A percentile compares a stretch with the other conserved stretches of the same genome.
Evolutionary conservation across 257 asterid species (phyloP).

Genomic region (Solanum sejunctum): DNA sequence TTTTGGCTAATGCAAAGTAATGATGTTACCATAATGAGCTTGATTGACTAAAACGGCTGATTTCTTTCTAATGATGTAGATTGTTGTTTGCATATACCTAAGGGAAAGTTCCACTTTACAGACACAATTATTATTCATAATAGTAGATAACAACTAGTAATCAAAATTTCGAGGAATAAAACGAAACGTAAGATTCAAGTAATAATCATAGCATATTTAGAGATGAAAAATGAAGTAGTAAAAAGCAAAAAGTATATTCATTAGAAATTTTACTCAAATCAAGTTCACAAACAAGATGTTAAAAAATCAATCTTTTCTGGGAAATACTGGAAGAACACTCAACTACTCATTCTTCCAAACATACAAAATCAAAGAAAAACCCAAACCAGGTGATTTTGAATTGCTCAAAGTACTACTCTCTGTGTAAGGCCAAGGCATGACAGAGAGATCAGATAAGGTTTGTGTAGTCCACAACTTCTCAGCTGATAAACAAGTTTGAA

Average conservation of each 20-base stretch:
- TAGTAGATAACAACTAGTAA: background rate
- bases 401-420: slow-evolving; percentile 30
- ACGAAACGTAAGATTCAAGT: background rate
- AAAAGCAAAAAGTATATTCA: background rate
- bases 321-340: slow-evolving; percentile 2
- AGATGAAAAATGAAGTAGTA: background rate
- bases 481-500: slow-evolving; percentile 47
- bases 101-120: background rate
- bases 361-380: slow-evolving; percentile 61
- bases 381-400: slow-evolving; percentile 41
- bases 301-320: slow-evolving; percentile 3
- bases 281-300: slow-evolving; percentile 7
- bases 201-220: background rate
- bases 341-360: slow-evolving; percentile 72
- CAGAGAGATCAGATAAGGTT: slow-evolving; percentile 23
- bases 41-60: background rate
- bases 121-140: background rate
- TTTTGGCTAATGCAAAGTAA: background rate
- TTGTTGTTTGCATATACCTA: background rate
- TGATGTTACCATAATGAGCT: background rate
- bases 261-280: slow-evolving; percentile 5
- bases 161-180: background rate
- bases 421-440: slow-evolving; percentile 38
- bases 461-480: slow-evolving; percentile 51
- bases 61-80: background rate